These are phyloP conservation scores for Aspergillus hancockii DNA, from an alignment of 495 filamentous ascomycete genomes.

Conservation along the genomic window DNA sequence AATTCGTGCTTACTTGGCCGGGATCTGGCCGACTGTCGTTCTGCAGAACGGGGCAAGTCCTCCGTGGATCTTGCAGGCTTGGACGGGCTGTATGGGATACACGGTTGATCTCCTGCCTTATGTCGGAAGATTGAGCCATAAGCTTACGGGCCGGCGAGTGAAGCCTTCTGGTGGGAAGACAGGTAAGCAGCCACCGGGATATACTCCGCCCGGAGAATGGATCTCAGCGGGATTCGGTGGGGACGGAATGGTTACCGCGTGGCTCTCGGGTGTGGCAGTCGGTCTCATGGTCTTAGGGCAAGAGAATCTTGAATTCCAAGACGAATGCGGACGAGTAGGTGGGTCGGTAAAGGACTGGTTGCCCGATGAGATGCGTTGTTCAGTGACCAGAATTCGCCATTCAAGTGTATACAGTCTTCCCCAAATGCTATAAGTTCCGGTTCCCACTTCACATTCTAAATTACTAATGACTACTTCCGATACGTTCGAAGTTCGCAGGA, in stretches of 20 bases:
- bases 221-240: slow-evolving; percentile 47
- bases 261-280: slow-evolving; percentile 21
- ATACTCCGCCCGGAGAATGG: slow-evolving; percentile 34
- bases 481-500: no score
- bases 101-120: slow-evolving; percentile 48
- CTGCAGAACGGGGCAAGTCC: slow-evolving; percentile 3
- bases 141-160: slow-evolving; percentile 19
- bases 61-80: slow-evolving; percentile 18
- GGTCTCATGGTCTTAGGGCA: slow-evolving; percentile 17
- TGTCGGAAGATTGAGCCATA: slow-evolving; percentile 40
- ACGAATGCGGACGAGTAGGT: slow-evolving; percentile 10
- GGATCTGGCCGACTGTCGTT: slow-evolving; percentile 8
- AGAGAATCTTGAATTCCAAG: slow-evolving; percentile 11
- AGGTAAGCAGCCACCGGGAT: no score
- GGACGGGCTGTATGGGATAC: slow-evolving; percentile 48
- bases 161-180: not conserved
- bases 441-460: no score
- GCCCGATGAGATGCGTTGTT: slow-evolving; percentile 17
- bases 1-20: slow-evolving; percentile 12
- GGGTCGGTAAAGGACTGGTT: slow-evolving; percentile 17
- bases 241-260: slow-evolving; percentile 43
- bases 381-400: slow-evolving; percentile 1
- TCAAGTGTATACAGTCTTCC: slow-evolving; percentile 8
- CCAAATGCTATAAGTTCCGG: not conserved
- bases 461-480: no score